These are phyloP conservation scores for Nakataea oryzae DNA, from an alignment of 2,329 filamentous ascomycete species.

Conservation along the genomic window DNA sequence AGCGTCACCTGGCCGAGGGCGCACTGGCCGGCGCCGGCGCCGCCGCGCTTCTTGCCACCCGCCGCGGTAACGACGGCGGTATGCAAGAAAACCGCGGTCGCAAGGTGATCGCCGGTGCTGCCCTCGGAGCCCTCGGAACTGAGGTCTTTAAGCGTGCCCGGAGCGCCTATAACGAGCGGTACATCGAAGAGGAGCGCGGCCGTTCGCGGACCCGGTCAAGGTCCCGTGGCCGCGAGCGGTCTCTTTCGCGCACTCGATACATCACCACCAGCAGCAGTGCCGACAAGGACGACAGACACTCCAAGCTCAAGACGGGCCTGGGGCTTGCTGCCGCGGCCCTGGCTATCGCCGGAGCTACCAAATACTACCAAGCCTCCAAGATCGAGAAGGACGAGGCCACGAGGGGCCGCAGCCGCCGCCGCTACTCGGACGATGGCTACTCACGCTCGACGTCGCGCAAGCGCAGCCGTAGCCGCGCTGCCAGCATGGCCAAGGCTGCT, in stretches of 20 bases:
- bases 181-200: conserved; percentile 29
- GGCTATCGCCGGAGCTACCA: conserved; percentile 54
- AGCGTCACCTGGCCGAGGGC: conserved; percentile 48
- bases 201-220: conserved; percentile 20
- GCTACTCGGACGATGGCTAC: conserved; percentile 21
- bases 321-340: conserved; percentile 53
- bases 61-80: conserved; percentile 40
- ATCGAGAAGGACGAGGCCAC: conserved; percentile 46
- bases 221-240: conserved; percentile 17
- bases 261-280: background rate
- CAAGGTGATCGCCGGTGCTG: conserved; percentile 51
- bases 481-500: conserved; percentile 45
- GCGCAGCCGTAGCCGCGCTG: conserved; percentile 30
- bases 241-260: background rate
- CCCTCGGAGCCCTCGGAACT: conserved; percentile 51
- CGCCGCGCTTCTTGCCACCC: conserved; percentile 46
- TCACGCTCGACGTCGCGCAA: conserved; percentile 33
- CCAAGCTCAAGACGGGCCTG: conserved; percentile 48
- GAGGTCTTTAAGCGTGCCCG: conserved; percentile 49
- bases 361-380: conserved; percentile 51
- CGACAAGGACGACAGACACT: conserved; percentile 22
- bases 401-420: conserved; percentile 44
- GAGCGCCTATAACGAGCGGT: conserved; percentile 48
- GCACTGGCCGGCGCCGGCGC: conserved; percentile 53
- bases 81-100: conserved; percentile 40